These are phyloP conservation scores for Phytophthora niederhauseri DNA, from an alignment of 352 stramenopile species.

Conservation along the genomic window DNA sequence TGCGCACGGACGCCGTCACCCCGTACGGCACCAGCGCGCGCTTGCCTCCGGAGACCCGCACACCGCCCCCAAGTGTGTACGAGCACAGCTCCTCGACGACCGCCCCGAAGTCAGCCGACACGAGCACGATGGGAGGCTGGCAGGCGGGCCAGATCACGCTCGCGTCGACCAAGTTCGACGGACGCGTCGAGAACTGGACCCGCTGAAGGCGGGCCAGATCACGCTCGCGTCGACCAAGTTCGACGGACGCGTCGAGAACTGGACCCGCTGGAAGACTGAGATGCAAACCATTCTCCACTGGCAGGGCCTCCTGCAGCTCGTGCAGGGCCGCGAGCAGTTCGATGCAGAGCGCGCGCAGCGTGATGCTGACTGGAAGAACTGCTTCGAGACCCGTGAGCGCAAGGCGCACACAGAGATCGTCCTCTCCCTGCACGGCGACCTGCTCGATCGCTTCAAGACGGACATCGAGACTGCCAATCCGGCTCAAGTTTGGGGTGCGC, in stretches of 20 bases:
- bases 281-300: too few relatives aligned
- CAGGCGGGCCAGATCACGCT: neutral
- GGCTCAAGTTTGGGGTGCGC: neutral
- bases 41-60: neutral
- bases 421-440: conserved; percentile 10
- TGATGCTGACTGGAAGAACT: too few relatives aligned
- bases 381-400: too few relatives aligned
- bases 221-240: neutral
- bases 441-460: conserved; percentile 5
- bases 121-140: neutral
- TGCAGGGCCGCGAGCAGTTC: too few relatives aligned
- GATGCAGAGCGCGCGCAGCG: too few relatives aligned
- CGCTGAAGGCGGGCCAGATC: neutral
- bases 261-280: neutral
- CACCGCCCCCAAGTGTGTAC: neutral
- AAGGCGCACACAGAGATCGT: neutral
- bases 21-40: neutral
- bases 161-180: neutral
- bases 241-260: neutral
- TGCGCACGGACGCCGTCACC: neutral
- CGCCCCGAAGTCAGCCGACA: neutral
- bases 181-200: neutral
- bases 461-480: conserved; percentile 8
- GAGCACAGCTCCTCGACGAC: neutral
- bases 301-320: too few relatives aligned